Percentiles rank a stretch among this genome's conserved stretches.
phyloP scores from a whole-genome alignment of 192 early-diverging fungal genomes.

The Backusella australiensis region DNA sequence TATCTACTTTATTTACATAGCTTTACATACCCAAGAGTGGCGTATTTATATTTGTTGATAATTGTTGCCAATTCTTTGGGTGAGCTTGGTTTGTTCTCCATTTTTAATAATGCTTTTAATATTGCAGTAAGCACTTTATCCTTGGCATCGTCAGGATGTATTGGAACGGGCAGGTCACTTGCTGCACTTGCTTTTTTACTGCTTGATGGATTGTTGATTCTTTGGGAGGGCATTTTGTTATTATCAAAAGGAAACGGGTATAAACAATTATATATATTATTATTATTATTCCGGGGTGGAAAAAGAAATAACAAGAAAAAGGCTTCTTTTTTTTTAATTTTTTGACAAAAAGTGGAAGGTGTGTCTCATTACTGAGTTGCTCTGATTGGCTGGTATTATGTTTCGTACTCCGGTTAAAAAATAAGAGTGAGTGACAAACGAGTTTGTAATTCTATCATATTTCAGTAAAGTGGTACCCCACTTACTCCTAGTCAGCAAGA shows the following conservation, averaged over 20 bases:
- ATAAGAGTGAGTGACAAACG: neutral
- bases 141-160: slow-evolving; percentile 76
- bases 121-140: slow-evolving; percentile 87
- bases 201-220: neutral
- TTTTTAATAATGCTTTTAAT: slow-evolving; percentile 73
- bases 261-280: neutral
- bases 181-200: neutral
- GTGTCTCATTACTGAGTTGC: neutral
- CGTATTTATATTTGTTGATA: slow-evolving; percentile 77
- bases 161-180: slow-evolving; percentile 20
- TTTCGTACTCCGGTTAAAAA: neutral
- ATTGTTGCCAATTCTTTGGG: slow-evolving; percentile 78
- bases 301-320: slow-evolving; percentile 1
- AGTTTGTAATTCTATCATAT: too few species aligned
- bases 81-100: slow-evolving; percentile 75
- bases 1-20: too few species aligned
- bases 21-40: slow-evolving; percentile 63
- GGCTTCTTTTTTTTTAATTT: neutral
- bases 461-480: too few species aligned
- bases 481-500: too few species aligned
- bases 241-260: neutral
- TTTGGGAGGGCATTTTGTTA: neutral
- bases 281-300: neutral
- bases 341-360: neutral
- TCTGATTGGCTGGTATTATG: neutral